Conservation (phyloP, 768 basidiomycete genomes). For the Chalciporus sphaerocephalus region DNA sequence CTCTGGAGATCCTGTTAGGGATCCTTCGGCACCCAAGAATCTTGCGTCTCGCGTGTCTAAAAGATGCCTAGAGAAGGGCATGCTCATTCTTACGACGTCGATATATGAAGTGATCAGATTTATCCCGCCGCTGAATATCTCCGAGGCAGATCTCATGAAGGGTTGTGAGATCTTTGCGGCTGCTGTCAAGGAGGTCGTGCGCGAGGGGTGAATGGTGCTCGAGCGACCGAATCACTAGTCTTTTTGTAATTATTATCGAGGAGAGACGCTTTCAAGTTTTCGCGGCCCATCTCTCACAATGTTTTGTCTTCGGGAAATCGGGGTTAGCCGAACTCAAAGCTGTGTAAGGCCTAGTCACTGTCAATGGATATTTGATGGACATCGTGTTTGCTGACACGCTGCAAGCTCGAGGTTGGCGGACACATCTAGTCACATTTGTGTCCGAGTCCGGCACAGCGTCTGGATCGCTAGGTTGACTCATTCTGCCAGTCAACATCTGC, state of each 20-base stretch:
- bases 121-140: constrained; percentile 88
- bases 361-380: neutral
- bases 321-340: constrained; percentile 9
- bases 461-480: constrained; percentile 8
- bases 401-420: constrained; percentile 4
- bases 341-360: neutral
- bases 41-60: constrained; percentile 69
- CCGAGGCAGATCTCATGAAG: constrained; percentile 65
- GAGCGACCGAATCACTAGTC: too few relatives aligned
- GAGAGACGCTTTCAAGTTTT: too few relatives aligned
- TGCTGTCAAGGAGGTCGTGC: constrained; percentile 66
- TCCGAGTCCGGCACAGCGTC: neutral
- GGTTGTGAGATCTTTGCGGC: constrained; percentile 63
- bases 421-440: neutral
- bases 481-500: neutral
- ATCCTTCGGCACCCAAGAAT: constrained; percentile 39
- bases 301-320: constrained; percentile 1
- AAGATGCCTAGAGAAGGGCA: constrained; percentile 79
- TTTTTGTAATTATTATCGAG: too few relatives aligned
- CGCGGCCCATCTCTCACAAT: too few relatives aligned
- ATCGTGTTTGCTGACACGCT: constrained; percentile 5
- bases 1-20: constrained; percentile 43
- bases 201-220: constrained; percentile 28
- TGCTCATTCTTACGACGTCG: constrained; percentile 86
- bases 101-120: constrained; percentile 86